Evolutionary conservation across 495 filamentous ascomycete species (phyloP).

Genomic region (Astrothelium macrocarpum): DNA sequence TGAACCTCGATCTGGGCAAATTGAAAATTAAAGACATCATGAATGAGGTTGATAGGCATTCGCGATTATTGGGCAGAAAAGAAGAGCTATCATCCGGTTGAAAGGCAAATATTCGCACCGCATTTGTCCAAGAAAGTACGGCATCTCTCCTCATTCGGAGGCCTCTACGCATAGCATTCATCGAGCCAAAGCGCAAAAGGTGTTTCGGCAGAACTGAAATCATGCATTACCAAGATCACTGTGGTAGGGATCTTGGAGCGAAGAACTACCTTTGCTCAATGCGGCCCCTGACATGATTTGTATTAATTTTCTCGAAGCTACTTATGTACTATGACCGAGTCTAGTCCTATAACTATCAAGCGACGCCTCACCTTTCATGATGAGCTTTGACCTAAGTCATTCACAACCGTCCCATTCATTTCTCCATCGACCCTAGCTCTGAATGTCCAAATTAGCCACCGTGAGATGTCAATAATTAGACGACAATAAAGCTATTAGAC

Average conservation of each 20-base stretch:
- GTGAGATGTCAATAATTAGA: not conserved
- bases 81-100: conserved; percentile 48
- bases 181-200: too few species aligned
- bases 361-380: not conserved
- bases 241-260: not conserved
- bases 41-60: conserved; percentile 86
- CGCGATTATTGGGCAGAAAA: conserved; percentile 65
- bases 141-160: not conserved
- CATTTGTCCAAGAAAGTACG: not conserved
- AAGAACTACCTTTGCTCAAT: not conserved
- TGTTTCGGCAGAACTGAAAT: not conserved
- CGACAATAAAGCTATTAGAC: not conserved
- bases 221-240: not conserved
- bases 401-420: not conserved
- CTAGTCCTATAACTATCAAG: not conserved
- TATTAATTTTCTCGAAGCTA: too few species aligned
- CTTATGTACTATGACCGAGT: not conserved
- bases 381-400: not conserved
- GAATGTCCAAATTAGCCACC: not conserved
- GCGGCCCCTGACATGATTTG: not conserved
- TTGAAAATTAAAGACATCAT: conserved; percentile 78
- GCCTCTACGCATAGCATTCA: not conserved
- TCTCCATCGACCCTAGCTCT: not conserved
- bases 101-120: not conserved
- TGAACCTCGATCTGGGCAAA: conserved; percentile 58